Conservation (phyloP, 306 rosid genomes). For the Coriaria nepalensis region DNA sequence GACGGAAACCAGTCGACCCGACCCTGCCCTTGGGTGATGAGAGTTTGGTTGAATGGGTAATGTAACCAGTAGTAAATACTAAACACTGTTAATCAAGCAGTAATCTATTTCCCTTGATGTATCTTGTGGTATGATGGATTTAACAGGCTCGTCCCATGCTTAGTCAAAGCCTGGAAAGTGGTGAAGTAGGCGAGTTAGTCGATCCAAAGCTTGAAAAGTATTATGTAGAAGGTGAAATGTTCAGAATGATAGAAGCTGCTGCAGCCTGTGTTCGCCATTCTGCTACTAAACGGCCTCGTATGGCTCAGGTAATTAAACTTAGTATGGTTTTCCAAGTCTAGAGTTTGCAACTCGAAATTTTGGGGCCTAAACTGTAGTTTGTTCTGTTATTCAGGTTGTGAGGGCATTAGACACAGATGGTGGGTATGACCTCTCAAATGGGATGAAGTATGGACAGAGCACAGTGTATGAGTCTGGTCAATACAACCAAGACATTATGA, state of each 20-base stretch:
- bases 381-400: constrained; percentile 37
- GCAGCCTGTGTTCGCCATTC: constrained; percentile 94
- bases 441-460: constrained; percentile 82
- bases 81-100: neutral
- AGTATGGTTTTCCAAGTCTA: neutral
- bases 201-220: constrained; percentile 56
- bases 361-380: neutral
- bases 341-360: neutral
- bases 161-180: constrained; percentile 46
- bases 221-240: constrained; percentile 57
- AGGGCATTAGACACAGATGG: constrained; percentile 68
- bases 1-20: constrained; percentile 78
- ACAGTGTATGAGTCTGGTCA: constrained; percentile 54
- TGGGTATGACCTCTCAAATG: constrained; percentile 66
- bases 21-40: constrained; percentile 79
- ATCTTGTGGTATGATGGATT: neutral
- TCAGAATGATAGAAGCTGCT: constrained; percentile 80
- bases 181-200: constrained; percentile 38
- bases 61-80: constrained; percentile 3
- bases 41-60: constrained; percentile 97
- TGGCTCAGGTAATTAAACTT: constrained; percentile 61
- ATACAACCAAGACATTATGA: constrained; percentile 35
- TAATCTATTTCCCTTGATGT: neutral
- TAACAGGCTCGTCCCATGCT: constrained; percentile 85
- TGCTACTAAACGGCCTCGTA: constrained; percentile 76